Conservation (phyloP, 2,329 filamentous ascomycete species). For the Geosmithia putterillii region DNA sequence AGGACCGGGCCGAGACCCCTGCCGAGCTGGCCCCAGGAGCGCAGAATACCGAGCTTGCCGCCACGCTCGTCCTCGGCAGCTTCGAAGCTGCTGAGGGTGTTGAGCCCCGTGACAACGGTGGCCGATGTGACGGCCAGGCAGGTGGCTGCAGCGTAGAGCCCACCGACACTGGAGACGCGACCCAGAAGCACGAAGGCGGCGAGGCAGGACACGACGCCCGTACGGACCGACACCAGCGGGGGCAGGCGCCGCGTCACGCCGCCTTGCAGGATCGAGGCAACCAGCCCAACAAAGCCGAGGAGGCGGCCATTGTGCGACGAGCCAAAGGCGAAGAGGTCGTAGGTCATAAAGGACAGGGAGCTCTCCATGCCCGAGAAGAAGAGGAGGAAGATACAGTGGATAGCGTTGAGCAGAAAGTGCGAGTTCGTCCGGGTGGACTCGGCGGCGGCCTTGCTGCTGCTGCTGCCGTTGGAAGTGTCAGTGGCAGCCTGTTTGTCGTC, state of each 20-base stretch:
- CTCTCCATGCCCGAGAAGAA: constrained; percentile 99
- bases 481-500: too few relatives aligned
- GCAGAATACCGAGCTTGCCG: constrained; percentile 71
- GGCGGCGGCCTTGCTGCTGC: constrained; percentile 3
- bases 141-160: constrained; percentile 71
- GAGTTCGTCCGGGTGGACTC: constrained; percentile 60
- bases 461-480: too few relatives aligned
- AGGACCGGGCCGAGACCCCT: constrained; percentile 75
- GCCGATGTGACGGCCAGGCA: constrained; percentile 82
- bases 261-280: constrained; percentile 87
- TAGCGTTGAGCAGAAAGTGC: constrained; percentile 67
- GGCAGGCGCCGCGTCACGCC: constrained; percentile 79
- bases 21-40: constrained; percentile 76
- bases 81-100: constrained; percentile 85
- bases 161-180: constrained; percentile 51
- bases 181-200: constrained; percentile 71
- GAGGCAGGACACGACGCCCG: constrained; percentile 68
- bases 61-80: constrained; percentile 70
- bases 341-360: constrained; percentile 93
- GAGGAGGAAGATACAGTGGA: constrained; percentile 83
- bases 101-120: constrained; percentile 88
- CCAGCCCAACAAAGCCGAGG: constrained; percentile 80
- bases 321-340: constrained; percentile 77
- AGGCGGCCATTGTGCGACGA: constrained; percentile 73
- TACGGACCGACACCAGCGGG: constrained; percentile 66